Conservation (phyloP, 306 rosid genomes). For the Hippophae tibetana region DNA sequence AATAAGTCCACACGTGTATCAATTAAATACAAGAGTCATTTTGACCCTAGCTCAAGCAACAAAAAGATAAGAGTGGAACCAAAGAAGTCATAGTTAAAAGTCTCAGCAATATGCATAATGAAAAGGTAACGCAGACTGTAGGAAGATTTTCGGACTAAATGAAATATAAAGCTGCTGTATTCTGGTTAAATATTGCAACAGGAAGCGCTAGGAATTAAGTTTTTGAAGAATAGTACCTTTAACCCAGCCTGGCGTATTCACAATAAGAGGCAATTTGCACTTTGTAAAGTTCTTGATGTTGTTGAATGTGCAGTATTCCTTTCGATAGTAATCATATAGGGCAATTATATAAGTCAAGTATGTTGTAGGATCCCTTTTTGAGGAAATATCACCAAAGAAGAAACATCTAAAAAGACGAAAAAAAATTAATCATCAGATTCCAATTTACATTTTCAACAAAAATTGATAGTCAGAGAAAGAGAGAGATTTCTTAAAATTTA, state of each 20-base stretch:
- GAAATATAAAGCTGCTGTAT: no score
- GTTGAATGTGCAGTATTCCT: constrained; percentile 28
- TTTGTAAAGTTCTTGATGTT: constrained; percentile 26
- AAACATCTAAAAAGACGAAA: constrained; percentile 42
- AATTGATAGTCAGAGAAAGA: constrained; percentile 1
- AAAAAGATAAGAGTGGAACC: constrained; percentile 1
- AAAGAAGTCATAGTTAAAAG: background rate
- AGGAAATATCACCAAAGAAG: constrained; percentile 84
- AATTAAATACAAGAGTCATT: background rate
- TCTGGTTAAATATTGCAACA: background rate
- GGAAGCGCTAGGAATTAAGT: background rate
- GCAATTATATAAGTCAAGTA: constrained; percentile 42
- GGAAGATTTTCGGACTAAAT: no score
- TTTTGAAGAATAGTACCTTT: constrained; percentile 43
- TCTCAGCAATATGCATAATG: background rate
- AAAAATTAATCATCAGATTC: constrained; percentile 7
- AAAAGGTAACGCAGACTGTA: no score
- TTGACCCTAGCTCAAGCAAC: constrained; percentile 1
- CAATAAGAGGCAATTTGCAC: constrained; percentile 62
- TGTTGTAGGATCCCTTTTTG: constrained; percentile 55
- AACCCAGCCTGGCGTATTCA: constrained; percentile 96
- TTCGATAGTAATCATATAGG: constrained; percentile 50
- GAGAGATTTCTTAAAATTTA: background rate
- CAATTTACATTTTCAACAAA: background rate
- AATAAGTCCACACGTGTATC: no score